A percentile compares a stretch with the other conserved stretches of the same genome.
These are phyloP conservation scores for Cucumis hystrix DNA, from an alignment of 306 rosid species.

Conservation along the genomic window DNA sequence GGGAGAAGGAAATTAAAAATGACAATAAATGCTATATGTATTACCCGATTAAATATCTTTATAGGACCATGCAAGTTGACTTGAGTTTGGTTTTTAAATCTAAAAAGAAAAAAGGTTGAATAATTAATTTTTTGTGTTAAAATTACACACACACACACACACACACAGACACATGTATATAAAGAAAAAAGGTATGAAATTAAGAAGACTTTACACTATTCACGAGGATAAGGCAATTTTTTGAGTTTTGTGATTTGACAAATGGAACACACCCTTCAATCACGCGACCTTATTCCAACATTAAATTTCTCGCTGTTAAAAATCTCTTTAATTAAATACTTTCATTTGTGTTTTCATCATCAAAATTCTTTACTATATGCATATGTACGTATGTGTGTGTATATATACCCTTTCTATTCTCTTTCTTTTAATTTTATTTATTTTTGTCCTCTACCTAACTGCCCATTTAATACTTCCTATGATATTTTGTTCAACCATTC, in stretches of 20 bases:
- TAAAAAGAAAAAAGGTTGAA: not conserved
- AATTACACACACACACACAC: too few species aligned
- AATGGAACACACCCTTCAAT: slow-evolving; percentile 2
- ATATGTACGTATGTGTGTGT: not conserved
- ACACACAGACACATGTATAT: too few species aligned
- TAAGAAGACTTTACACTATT: not conserved
- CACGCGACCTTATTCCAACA: slow-evolving; percentile 5
- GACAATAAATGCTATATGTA: not conserved
- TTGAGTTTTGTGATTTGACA: slow-evolving; percentile 5
- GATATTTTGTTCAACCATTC: too few species aligned
- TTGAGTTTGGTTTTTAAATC: not conserved
- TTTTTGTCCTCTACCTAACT: not conserved
- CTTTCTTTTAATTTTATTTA: not conserved
- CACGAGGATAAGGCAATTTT: not conserved
- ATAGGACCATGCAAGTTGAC: slow-evolving; percentile 6
- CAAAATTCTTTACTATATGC: not conserved
- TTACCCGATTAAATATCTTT: not conserved
- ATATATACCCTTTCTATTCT: not conserved
- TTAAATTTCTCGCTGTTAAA: not conserved
- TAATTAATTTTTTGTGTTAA: not conserved
- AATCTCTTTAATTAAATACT: not conserved
- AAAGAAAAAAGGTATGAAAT: not conserved
- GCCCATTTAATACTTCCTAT: not conserved
- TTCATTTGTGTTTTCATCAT: not conserved
- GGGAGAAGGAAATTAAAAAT: not conserved